Evolutionary conservation across 768 basidiomycete genomes (phyloP).

Genomic region (Russula vinacea): DNA sequence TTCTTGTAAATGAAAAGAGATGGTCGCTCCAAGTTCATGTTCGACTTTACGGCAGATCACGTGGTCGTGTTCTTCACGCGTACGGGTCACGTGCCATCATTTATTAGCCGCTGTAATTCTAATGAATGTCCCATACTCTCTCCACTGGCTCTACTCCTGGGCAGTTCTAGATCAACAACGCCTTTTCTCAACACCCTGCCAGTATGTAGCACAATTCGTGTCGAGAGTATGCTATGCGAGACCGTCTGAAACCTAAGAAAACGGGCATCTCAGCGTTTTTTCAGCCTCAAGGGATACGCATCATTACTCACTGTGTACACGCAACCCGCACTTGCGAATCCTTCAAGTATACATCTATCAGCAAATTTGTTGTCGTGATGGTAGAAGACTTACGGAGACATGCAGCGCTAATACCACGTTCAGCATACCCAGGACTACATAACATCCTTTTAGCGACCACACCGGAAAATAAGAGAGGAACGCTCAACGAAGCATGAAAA

Average conservation of each 20-base stretch:
- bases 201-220: slow-evolving; percentile 24
- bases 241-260: slow-evolving; percentile 16
- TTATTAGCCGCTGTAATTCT: not conserved
- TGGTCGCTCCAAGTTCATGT: slow-evolving; percentile 14
- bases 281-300: not conserved
- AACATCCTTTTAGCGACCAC: not conserved
- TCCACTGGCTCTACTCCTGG: not conserved
- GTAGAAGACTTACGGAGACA: slow-evolving; percentile 9
- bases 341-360: not conserved
- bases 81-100: slow-evolving; percentile 3
- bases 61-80: slow-evolving; percentile 23
- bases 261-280: not conserved
- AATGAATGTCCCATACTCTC: too few relatives aligned
- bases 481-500: slow-evolving; percentile 27
- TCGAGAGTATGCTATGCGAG: slow-evolving; percentile 20
- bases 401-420: slow-evolving; percentile 19
- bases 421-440: slow-evolving; percentile 18
- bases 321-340: slow-evolving; percentile 10
- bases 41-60: slow-evolving; percentile 24
- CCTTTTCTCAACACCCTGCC: slow-evolving; percentile 3
- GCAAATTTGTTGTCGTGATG: not conserved
- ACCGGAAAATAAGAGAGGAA: not conserved
- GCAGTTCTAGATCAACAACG: not conserved
- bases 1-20: slow-evolving; percentile 7
- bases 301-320: slow-evolving; percentile 13